Evolutionary conservation across 2,329 filamentous ascomycete genomes (phyloP), one percentile per base, ranked within the genome.

Genomic region (Cordyceps javanica): DNA sequence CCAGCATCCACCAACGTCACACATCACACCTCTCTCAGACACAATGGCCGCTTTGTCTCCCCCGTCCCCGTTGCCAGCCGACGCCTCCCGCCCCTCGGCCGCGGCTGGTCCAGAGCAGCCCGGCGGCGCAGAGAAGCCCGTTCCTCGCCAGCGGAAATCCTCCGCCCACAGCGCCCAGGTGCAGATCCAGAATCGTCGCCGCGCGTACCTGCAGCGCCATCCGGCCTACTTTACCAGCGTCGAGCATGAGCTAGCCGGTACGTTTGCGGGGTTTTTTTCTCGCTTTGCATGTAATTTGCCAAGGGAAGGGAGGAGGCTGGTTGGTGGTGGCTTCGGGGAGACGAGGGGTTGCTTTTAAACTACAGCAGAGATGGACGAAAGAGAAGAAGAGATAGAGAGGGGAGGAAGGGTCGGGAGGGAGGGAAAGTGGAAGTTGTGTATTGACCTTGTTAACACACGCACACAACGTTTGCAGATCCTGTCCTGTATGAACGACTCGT

Each of bases 401-500:
- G n/a, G n/a, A n/a, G n/a, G n/a, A n/a, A n/a, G n/a, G n/a, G n/a
- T n/a, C n/a, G n/a, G n/a, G n/a, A n/a, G n/a, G n/a, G n/a, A n/a
- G n/a, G n/a, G n/a, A n/a, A n/a, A n/a, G n/a, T n/a, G n/a, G n/a
- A n/a, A n/a, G n/a, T n/a, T n/a, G n/a, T n/a, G n/a, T n/a, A n/a
- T 32, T 32, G 30, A 41, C 16, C 38, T 41, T 3, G n/a, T n/a
- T n/a, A n/a, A n/a, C n/a, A n/a, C n/a, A 41, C 10, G 5, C 10
- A 13, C 19, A 41, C 19, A 10, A 10, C 38, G 6, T 45, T 45
- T 26, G 44, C 58, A 81, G 89, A 94, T 72, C 90, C 91, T 1
- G 75, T 93, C 9, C 81, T 95, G 32, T 96, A 96, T 75, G 89
- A 95, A 70, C 82, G 83, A 55, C 79, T 95, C 25, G 82, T 96